Base-by-base conservation (phyloP, 1,139 yeast species). In the Kluyveromyces marxianus region DNA sequence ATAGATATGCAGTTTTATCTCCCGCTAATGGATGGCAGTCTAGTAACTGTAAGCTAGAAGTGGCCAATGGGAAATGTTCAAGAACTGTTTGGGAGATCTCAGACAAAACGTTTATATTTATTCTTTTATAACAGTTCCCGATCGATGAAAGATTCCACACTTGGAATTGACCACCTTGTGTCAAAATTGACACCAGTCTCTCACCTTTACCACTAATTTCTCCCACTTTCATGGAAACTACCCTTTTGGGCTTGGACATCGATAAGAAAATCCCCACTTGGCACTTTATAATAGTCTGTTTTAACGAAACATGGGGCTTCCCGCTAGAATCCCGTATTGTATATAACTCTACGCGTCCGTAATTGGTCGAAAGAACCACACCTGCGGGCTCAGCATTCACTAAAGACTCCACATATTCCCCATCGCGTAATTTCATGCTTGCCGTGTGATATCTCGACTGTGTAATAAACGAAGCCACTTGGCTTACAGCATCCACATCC, bases 321-420 rank as follows among this genome's bases (percentile, higher is more conserved):
- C 95, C 92, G 41, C 76, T 74, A 42, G 76, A 70, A 61, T 88
- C 95, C 52, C 86, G 74, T 35, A 88, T 69, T 0, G 83, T 71
- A 3, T 87, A 62, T 43, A 85, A 69, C 8, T 83, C 63, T 41
- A 83, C 77, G 50, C 94, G 54, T 35, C 87, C 88, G 56, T 77
- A 71, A 4, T 88, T 78, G 0, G 96, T 87, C 4, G 89, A 77
- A 7, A 85, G 62, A 1, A 83, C 70, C 4, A 88, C 68, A 1
- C 96, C 95, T 3, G 85, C 80, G 0, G 94, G 92, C 53, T 84
- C 90, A 14, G 82, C 73, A 51, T 77, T 78, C 50, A 79, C 77
- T 2, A 83, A 76, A 39, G 72, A 60, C 1, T 80, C 76, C 27
- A 87, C 70, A 42, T 65, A 65, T 58, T 86, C 95, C 29, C 77